phyloP scores from a whole-genome alignment of 1,284 basidiomycete species.

The Austroboletus novae-zelandiae region DNA sequence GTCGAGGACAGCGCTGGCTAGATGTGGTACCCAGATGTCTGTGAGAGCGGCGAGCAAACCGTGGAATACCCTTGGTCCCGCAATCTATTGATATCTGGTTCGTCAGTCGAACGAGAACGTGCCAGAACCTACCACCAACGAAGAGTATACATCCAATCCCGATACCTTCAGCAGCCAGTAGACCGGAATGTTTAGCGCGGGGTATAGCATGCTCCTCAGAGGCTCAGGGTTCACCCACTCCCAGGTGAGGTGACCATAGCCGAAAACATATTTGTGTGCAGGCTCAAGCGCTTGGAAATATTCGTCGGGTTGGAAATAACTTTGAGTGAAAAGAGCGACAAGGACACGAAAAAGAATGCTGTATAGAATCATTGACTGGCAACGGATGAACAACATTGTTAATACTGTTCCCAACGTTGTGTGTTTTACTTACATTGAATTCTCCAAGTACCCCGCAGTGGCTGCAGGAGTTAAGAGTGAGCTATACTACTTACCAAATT shows the following conservation, averaged over 20 bases:
- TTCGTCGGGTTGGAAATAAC: conserved; percentile 98
- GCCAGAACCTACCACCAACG: conserved; percentile 25
- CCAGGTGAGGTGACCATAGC: conserved; percentile 93
- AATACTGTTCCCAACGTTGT: too few species aligned
- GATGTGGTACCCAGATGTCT: conserved; percentile 70
- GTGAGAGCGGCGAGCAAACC: conserved; percentile 79
- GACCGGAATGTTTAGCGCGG: conserved; percentile 73
- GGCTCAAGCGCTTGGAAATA: conserved; percentile 95
- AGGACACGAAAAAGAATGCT: conserved; percentile 50
- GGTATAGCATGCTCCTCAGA: conserved; percentile 72
- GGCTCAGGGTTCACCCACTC: conserved; percentile 83
- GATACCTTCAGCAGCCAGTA: conserved; percentile 69
- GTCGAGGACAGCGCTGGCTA: conserved; percentile 64
- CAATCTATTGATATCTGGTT: conserved; percentile 43
- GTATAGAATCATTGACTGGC: conserved; percentile 21
- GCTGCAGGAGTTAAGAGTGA: too few species aligned
- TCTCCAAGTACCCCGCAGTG: too few species aligned
- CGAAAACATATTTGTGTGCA: conserved; percentile 86
- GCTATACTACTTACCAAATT: too few species aligned
- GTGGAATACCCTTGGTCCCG: conserved; percentile 76
- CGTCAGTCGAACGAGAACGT: not conserved
- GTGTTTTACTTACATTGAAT: too few species aligned
- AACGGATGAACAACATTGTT: not conserved
- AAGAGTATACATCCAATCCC: conserved; percentile 31
- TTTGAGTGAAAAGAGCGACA: conserved; percentile 70